phyloP scores from a whole-genome alignment of 2,329 filamentous ascomycete species.

The Fusarium sp. region DNA sequence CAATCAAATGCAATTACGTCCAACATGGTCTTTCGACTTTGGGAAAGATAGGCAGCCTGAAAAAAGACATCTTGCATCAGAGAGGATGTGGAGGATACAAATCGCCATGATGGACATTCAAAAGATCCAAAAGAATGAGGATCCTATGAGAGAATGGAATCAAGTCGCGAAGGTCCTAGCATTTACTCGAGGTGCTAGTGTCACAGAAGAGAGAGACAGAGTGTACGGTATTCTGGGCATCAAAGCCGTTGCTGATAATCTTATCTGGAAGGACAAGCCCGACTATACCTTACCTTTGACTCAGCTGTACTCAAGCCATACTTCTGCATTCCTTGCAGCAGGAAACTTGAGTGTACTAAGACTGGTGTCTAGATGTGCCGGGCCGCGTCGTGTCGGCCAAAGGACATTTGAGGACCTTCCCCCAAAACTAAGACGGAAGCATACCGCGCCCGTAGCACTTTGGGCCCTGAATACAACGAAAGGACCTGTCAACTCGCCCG shows the following conservation, averaged over 20 bases:
- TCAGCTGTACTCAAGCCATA: background rate
- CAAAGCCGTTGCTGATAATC: constrained; percentile 4
- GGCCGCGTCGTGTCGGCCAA: background rate
- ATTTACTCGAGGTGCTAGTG: background rate
- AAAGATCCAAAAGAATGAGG: background rate
- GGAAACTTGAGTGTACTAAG: constrained; percentile 5
- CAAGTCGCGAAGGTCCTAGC: background rate
- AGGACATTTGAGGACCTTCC: background rate
- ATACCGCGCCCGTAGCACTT: background rate
- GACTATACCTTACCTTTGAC: background rate
- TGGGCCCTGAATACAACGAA: background rate
- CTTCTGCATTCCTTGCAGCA: background rate
- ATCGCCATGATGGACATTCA: background rate
- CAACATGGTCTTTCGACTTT: constrained; percentile 2
- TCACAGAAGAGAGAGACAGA: constrained; percentile 15
- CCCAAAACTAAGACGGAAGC: background rate
- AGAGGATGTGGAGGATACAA: constrained; percentile 10
- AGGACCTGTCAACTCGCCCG: background rate
- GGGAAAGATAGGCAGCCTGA: background rate
- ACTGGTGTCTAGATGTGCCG: background rate
- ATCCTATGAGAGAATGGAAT: background rate
- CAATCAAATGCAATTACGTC: background rate
- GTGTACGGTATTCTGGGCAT: constrained; percentile 16
- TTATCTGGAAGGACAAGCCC: background rate
- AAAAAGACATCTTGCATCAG: background rate